Percentiles rank a stretch among this genome's conserved stretches.
Evolutionary conservation across 225 moss, liverwort and hornwort genomes (phyloP).

Genomic region (Thuidium tamariscinum): DNA sequence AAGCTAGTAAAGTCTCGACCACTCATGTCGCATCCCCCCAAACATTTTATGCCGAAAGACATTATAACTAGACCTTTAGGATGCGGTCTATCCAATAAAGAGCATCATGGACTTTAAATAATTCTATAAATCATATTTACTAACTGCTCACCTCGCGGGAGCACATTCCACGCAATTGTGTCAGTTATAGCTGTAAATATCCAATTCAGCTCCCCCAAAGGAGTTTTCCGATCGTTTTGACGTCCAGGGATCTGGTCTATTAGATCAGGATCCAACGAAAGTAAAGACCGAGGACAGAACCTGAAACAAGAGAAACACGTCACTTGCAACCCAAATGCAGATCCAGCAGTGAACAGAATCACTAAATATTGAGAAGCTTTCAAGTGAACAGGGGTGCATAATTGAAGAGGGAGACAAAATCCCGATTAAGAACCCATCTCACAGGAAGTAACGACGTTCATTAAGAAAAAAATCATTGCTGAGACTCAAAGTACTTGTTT

Average conservation of each 20-base stretch:
- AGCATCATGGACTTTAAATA: neutral
- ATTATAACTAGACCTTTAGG: neutral
- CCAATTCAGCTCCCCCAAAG: slow-evolving; percentile 92
- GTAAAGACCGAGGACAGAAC: slow-evolving; percentile 87
- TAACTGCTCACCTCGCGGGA: slow-evolving; percentile 65
- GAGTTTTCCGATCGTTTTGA: slow-evolving; percentile 93
- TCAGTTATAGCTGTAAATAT: slow-evolving; percentile 96
- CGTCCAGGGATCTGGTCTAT: slow-evolving; percentile 93
- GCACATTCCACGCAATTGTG: slow-evolving; percentile 98
- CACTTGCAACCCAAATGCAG: neutral
- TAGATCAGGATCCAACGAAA: slow-evolving; percentile 66
- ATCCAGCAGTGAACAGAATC: slow-evolving; percentile 1
- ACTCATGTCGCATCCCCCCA: neutral
- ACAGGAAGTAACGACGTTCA: neutral
- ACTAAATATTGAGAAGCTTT: neutral
- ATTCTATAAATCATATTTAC: neutral
- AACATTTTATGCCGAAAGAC: neutral
- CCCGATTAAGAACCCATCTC: neutral
- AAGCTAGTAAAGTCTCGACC: neutral
- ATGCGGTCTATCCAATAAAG: neutral
- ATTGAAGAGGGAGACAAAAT: neutral
- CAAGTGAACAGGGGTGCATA: neutral
- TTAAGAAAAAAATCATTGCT: neutral
- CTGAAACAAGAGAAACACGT: slow-evolving; percentile 22
- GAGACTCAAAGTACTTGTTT: neutral